A percentile compares a stretch with the other conserved stretches of the same genome.
Evolutionary conservation across 1,139 yeast species (phyloP).

Genomic region (Suhomyces choctaworum): DNA sequence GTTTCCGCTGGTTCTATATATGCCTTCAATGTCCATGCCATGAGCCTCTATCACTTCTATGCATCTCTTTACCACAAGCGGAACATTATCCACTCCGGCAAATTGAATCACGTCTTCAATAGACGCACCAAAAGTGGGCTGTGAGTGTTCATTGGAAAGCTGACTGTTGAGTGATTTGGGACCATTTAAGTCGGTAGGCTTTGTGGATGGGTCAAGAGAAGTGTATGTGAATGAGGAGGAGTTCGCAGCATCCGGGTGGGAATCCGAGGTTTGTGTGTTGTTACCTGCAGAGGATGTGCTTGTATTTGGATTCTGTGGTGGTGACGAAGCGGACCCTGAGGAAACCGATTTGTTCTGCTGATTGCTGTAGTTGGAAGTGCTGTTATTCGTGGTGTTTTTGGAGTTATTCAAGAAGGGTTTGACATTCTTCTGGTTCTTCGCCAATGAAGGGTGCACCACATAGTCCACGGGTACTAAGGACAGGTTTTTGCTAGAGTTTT

Average conservation of each 20-base stretch:
- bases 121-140: constrained; percentile 78
- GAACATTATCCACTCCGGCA: constrained; percentile 86
- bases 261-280: constrained; percentile 1
- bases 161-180: constrained; percentile 39
- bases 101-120: constrained; percentile 71
- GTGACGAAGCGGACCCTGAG: not conserved
- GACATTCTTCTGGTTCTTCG: constrained; percentile 27
- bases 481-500: constrained; percentile 34
- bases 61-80: constrained; percentile 87
- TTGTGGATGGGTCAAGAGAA: constrained; percentile 43
- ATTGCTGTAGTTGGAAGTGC: not conserved
- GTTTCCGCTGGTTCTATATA: constrained; percentile 85
- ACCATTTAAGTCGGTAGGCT: constrained; percentile 37
- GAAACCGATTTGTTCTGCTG: not conserved
- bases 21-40: constrained; percentile 85
- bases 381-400: constrained; percentile 2
- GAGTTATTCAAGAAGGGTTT: constrained; percentile 43
- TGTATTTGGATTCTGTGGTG: not conserved
- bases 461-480: constrained; percentile 68
- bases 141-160: constrained; percentile 21
- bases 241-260: not conserved
- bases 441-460: constrained; percentile 71
- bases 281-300: constrained; percentile 2
- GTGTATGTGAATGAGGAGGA: constrained; percentile 14
- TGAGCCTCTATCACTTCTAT: constrained; percentile 80